phyloP scores from a whole-genome alignment of 768 basidiomycete genomes.

The Lyophyllum atratum region DNA sequence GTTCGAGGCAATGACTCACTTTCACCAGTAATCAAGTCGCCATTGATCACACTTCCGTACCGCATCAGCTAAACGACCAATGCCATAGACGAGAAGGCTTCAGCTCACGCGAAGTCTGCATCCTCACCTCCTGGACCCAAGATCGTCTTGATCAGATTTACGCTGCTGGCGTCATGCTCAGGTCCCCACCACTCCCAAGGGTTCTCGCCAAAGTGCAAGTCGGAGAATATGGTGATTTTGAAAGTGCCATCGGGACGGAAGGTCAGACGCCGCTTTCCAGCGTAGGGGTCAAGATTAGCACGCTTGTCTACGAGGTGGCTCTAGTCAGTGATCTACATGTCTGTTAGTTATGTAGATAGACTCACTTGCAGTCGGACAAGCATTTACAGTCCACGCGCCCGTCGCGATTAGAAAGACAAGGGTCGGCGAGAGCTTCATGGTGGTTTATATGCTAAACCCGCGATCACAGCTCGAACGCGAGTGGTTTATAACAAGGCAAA shows the following conservation, averaged over 20 bases:
- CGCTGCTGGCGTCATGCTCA: conserved; percentile 66
- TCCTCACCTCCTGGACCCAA: conserved; percentile 46
- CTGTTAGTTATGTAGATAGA: too few relatives aligned
- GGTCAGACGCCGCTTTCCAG: conserved; percentile 44
- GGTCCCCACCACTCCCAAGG: conserved; percentile 71
- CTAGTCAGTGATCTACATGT: too few relatives aligned
- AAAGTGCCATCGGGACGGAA: conserved; percentile 64
- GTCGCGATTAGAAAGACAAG: too few relatives aligned
- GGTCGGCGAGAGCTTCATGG: too few relatives aligned
- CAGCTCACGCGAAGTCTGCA: conserved; percentile 72
- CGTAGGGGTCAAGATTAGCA: conserved; percentile 34
- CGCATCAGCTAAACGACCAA: background rate
- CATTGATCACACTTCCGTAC: conserved; percentile 59
- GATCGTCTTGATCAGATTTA: conserved; percentile 55
- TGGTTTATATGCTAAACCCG: too few relatives aligned
- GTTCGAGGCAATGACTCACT: conserved; percentile 33
- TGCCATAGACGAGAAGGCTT: too few relatives aligned
- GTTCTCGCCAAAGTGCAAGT: conserved; percentile 77
- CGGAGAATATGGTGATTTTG: conserved; percentile 74
- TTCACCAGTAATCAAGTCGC: conserved; percentile 75
- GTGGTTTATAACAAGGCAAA: too few relatives aligned
- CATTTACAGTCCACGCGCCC: too few relatives aligned
- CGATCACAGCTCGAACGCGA: too few relatives aligned
- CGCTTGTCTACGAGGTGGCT: too few relatives aligned
- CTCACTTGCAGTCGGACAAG: too few relatives aligned